These are phyloP conservation scores for Dalbergia cultrata DNA, from an alignment of 306 rosid genomes.

Conservation along the genomic window DNA sequence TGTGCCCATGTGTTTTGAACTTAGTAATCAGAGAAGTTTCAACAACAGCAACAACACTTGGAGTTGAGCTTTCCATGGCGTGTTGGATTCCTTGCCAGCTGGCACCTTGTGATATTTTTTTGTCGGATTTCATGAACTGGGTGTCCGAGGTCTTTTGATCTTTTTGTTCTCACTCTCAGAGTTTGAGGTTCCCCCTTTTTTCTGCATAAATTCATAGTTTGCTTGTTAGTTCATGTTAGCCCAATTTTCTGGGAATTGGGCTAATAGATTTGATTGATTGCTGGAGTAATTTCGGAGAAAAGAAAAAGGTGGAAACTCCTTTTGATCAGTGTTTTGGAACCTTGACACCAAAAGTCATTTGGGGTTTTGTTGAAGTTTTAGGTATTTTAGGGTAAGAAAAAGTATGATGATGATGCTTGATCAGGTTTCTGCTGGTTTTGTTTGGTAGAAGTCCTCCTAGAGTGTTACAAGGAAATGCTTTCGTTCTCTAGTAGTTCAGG, in stretches of 20 bases:
- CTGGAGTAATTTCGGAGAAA: neutral
- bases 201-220: constrained; percentile 22
- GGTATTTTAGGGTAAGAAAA: constrained; percentile 15
- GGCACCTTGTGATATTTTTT: constrained; percentile 32
- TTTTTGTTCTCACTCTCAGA: constrained; percentile 31
- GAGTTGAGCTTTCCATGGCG: constrained; percentile 29
- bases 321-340: constrained; percentile 27
- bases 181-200: constrained; percentile 38
- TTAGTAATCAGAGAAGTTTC: constrained; percentile 4
- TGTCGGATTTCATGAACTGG: constrained; percentile 42
- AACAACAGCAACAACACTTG: neutral
- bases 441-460: constrained; percentile 24
- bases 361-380: constrained; percentile 33
- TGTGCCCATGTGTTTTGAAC: constrained; percentile 33
- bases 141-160: constrained; percentile 43
- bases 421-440: constrained; percentile 36
- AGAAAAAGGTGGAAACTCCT: neutral
- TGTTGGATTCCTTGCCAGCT: constrained; percentile 44
- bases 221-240: constrained; percentile 25
- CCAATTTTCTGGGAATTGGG: constrained; percentile 51
- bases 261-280: constrained; percentile 3
- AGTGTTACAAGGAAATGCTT: constrained; percentile 46
- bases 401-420: constrained; percentile 25
- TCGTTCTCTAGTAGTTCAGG: constrained; percentile 32
- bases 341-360: constrained; percentile 21